These are phyloP conservation scores for Rhizodiscina lignyota DNA, from an alignment of 495 filamentous ascomycete genomes.

Conservation along the genomic window DNA sequence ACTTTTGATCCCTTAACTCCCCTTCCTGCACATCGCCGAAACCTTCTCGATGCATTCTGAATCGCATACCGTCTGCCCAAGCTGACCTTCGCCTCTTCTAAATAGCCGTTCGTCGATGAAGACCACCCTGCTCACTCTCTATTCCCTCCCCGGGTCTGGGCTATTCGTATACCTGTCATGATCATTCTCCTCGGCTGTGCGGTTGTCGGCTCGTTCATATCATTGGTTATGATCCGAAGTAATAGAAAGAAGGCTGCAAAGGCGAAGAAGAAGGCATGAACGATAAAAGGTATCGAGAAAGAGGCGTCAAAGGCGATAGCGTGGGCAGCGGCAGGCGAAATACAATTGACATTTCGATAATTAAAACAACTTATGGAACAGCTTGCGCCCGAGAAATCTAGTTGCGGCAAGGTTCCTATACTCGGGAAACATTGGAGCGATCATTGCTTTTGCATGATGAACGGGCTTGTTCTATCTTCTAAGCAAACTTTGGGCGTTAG, in stretches of 20 bases:
- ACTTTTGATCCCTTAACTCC: conserved; percentile 4
- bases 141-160: conserved; percentile 97
- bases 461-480: too few relatives aligned
- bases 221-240: conserved; percentile 96
- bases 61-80: neutral
- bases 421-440: too few relatives aligned
- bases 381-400: too few relatives aligned
- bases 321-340: too few relatives aligned
- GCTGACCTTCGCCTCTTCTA: conserved; percentile 1
- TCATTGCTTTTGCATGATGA: too few relatives aligned
- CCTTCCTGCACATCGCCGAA: neutral
- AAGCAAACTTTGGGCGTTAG: too few relatives aligned
- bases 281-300: too few relatives aligned
- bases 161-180: conserved; percentile 95
- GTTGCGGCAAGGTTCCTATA: too few relatives aligned
- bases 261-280: conserved; percentile 59
- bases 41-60: neutral
- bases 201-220: conserved; percentile 90
- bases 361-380: too few relatives aligned
- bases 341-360: too few relatives aligned
- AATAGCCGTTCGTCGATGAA: conserved; percentile 86
- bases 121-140: conserved; percentile 85
- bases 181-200: conserved; percentile 81
- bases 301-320: too few relatives aligned
- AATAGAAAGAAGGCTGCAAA: conserved; percentile 94